Evolutionary conservation across 179 eudicot species (phyloP).

Genomic region (Spergularia azorica): DNA sequence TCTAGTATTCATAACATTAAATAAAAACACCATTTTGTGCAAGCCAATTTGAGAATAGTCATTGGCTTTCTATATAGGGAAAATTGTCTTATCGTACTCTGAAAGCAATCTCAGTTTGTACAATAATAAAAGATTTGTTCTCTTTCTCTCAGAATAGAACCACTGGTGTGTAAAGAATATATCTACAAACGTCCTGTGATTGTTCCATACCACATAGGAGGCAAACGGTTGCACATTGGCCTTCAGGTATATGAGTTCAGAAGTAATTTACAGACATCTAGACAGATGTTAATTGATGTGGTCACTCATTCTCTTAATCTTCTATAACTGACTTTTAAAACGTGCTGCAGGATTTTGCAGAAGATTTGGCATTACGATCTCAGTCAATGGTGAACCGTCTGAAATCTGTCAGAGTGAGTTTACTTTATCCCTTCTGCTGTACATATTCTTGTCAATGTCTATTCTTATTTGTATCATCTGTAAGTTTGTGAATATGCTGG

Average conservation of each 20-base stretch:
- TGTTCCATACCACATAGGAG: slow-evolving; percentile 94
- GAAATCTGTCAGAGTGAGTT: slow-evolving; percentile 58
- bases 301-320: slow-evolving; percentile 3
- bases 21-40: neutral
- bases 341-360: slow-evolving; percentile 79
- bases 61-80: neutral
- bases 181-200: slow-evolving; percentile 75
- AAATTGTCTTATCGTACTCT: neutral
- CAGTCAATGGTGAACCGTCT: slow-evolving; percentile 56
- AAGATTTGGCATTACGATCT: slow-evolving; percentile 72
- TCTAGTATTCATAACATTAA: too few species aligned
- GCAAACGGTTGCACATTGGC: slow-evolving; percentile 89
- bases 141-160: slow-evolving; percentile 71
- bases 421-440: slow-evolving; percentile 7
- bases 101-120: neutral
- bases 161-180: slow-evolving; percentile 85
- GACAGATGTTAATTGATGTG: neutral
- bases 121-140: slow-evolving; percentile 11
- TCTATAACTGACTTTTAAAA: slow-evolving; percentile 19
- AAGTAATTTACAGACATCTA: neutral
- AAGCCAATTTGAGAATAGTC: neutral
- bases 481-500: too few species aligned
- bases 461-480: too few species aligned
- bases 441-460: neutral
- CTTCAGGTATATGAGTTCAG: slow-evolving; percentile 54